Evolutionary conservation across 805 yeast genomes (phyloP).

Genomic region (Kuraishia molischiana): DNA sequence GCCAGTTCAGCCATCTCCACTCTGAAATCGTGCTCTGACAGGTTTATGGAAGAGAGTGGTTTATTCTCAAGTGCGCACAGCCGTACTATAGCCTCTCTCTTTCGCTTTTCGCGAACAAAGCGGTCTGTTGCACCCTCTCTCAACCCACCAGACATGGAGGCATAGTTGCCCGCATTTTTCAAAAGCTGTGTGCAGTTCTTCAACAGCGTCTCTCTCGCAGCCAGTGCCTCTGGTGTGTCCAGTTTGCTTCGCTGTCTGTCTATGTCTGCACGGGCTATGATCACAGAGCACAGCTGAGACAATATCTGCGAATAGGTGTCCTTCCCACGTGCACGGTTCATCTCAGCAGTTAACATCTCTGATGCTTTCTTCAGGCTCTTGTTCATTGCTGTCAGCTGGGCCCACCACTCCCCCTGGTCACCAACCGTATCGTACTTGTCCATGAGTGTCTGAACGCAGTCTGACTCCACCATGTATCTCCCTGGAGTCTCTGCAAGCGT

Average conservation of each 20-base stretch:
- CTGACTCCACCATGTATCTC: constrained; percentile 29
- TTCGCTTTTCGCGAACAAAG: constrained; percentile 27
- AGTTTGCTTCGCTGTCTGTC: constrained; percentile 38
- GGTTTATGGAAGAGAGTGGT: neutral
- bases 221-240: constrained; percentile 18
- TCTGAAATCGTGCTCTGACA: neutral
- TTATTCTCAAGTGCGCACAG: constrained; percentile 36
- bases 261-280: constrained; percentile 42
- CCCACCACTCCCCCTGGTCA: constrained; percentile 24
- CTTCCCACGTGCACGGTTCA: constrained; percentile 6
- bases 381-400: constrained; percentile 26
- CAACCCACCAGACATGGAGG: constrained; percentile 40
- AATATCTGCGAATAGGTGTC: constrained; percentile 14
- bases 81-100: constrained; percentile 34
- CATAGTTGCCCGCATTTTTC: constrained; percentile 33
- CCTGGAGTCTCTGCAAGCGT: constrained; percentile 22
- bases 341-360: constrained; percentile 12
- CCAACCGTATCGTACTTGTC: constrained; percentile 18
- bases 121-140: constrained; percentile 37
- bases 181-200: constrained; percentile 31
- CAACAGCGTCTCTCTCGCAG: constrained; percentile 20
- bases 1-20: neutral
- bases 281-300: constrained; percentile 28
- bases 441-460: constrained; percentile 31
- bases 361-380: constrained; percentile 28